Conservation (phyloP, 2,329 filamentous ascomycete genomes). For the Lachnellula arida region DNA sequence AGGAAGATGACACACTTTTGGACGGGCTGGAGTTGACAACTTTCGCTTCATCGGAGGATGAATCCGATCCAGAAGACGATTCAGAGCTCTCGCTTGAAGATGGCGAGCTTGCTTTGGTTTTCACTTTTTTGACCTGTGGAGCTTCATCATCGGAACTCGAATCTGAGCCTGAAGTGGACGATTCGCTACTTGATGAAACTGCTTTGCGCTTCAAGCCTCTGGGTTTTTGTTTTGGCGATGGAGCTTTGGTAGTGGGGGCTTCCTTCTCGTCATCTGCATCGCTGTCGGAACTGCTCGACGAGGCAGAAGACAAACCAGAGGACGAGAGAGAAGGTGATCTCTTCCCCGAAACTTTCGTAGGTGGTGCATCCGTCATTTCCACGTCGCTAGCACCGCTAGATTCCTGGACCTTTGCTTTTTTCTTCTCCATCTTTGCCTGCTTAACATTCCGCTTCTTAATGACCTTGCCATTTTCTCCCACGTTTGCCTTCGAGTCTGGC, state of each 20-base stretch:
- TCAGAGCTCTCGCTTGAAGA: slow-evolving; percentile 28
- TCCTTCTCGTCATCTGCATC: slow-evolving; percentile 48
- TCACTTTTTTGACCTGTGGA: slow-evolving; percentile 50
- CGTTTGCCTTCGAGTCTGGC: not conserved
- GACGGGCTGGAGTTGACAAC: slow-evolving; percentile 13
- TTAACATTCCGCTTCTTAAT: slow-evolving; percentile 24
- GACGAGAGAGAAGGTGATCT: slow-evolving; percentile 35
- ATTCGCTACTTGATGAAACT: slow-evolving; percentile 40
- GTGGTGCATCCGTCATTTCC: slow-evolving; percentile 32
- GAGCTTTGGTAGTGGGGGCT: slow-evolving; percentile 22
- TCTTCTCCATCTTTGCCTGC: slow-evolving; percentile 27
- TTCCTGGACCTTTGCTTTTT: slow-evolving; percentile 27
- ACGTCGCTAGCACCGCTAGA: slow-evolving; percentile 36
- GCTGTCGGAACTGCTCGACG: slow-evolving; percentile 42
- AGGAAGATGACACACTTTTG: slow-evolving; percentile 18
- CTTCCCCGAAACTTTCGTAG: slow-evolving; percentile 28
- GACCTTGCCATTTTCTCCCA: slow-evolving; percentile 4
- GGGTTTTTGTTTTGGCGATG: slow-evolving; percentile 27
- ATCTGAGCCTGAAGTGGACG: slow-evolving; percentile 36
- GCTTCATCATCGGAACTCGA: slow-evolving; percentile 44
- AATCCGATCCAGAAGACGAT: slow-evolving; percentile 34
- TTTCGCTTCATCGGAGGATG: slow-evolving; percentile 28
- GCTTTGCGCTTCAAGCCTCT: slow-evolving; percentile 55
- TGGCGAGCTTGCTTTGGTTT: slow-evolving; percentile 33
- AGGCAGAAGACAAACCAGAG: slow-evolving; percentile 35